A percentile compares a stretch with the other conserved stretches of the same genome.
phyloP scores from a whole-genome alignment of 1,284 basidiomycete genomes.

The Taiwanofungus camphoratus region DNA sequence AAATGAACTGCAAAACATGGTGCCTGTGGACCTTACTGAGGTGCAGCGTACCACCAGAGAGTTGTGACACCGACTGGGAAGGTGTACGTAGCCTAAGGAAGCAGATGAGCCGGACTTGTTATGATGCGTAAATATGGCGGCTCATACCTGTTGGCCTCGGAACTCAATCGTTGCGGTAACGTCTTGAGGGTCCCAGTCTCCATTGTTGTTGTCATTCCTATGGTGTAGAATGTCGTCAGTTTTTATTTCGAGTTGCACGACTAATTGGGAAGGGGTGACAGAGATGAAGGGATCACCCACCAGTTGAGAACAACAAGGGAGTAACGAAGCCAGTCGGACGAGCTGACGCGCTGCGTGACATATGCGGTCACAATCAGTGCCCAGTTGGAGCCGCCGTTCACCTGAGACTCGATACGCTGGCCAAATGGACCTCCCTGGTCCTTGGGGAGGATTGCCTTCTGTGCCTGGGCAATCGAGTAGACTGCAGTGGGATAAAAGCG shows the following conservation, averaged over 20 bases:
- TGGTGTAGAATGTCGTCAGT: too few relatives aligned
- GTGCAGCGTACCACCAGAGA: constrained; percentile 39
- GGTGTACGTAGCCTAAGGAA: constrained; percentile 48
- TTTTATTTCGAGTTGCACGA: too few relatives aligned
- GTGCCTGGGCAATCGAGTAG: constrained; percentile 70
- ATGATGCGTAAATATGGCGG: neutral
- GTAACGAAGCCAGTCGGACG: constrained; percentile 58
- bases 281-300: constrained; percentile 17
- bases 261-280: constrained; percentile 6
- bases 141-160: constrained; percentile 53
- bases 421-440: constrained; percentile 65
- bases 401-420: constrained; percentile 56
- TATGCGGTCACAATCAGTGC: constrained; percentile 59
- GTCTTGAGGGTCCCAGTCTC: constrained; percentile 54
- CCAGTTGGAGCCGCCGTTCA: constrained; percentile 53
- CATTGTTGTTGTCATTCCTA: constrained; percentile 46
- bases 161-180: constrained; percentile 66
- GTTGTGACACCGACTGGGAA: constrained; percentile 60
- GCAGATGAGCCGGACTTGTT: neutral
- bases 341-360: constrained; percentile 49
- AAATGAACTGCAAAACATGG: too few relatives aligned
- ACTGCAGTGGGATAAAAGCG: constrained; percentile 32
- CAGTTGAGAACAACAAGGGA: constrained; percentile 65
- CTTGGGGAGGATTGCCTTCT: constrained; percentile 65
- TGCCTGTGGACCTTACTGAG: constrained; percentile 2